Evolutionary conservation across 441 rosid genomes (phyloP), one percentile per base, ranked within the genome.

Genomic region (Euphorbia corollata): DNA sequence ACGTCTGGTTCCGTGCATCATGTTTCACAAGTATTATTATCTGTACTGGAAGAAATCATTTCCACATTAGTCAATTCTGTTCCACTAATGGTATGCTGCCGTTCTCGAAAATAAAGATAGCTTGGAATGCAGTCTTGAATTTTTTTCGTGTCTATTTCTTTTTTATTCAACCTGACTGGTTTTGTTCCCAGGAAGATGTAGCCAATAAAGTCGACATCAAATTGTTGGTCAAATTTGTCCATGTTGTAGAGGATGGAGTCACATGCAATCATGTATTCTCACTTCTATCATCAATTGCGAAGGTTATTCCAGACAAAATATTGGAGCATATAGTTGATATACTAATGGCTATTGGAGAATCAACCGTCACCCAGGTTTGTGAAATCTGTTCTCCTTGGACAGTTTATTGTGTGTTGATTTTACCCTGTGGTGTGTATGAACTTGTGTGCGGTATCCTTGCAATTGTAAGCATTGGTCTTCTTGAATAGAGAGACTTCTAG

Each of bases 341-440:
- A 78, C 83, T 96, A 70, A 67, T 83, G 36, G 82, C 86, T 45
- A 79, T 88, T 36, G 98, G 98, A 73, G 87, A 90, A 79, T 92
- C 98, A 64, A 80, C 97, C 0, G 84, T 88, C 64, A 80, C 84
- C 58, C 96, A 92, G 98, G 99, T 96, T 79, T 77, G 85, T 82
- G 39, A 77, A 61, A 47, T 62, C 68, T 61, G n/a, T 67, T 61
- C 38, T n/a, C 64, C 45, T 45, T 50, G 32, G 51, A 63, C 47
- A 34, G 23, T 22, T 34, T 34, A 15, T 19, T 2, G 8, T 15
- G 63, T 20, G 20, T 10, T 19, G 32, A n/a, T n/a, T 39, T 36
- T 18, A 4, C 38, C 24, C 16, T 20, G n/a, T 30, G 20, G 12
- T 10, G 6, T 2, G 10, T 54, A 19, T 16, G 50, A 20, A 30